phyloP scores from a whole-genome alignment of 768 basidiomycete species.

The Russula olivacea region DNA sequence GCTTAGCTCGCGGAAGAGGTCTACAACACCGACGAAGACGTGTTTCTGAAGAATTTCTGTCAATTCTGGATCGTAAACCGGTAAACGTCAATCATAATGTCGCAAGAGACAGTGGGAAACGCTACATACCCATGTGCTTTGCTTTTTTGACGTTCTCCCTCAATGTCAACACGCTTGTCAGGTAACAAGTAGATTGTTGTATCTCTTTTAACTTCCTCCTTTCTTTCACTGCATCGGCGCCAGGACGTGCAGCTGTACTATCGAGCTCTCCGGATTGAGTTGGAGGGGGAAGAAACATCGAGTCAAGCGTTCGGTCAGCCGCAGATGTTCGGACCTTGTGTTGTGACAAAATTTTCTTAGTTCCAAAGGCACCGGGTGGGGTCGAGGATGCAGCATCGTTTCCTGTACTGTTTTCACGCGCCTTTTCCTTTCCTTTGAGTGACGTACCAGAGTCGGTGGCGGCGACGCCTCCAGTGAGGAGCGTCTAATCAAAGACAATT shows the following conservation, averaged over 20 bases:
- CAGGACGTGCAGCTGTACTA: neutral
- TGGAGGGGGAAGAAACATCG: constrained; percentile 77
- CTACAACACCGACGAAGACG: constrained; percentile 89
- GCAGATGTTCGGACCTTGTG: constrained; percentile 90
- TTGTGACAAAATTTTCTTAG: constrained; percentile 61
- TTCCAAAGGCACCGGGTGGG: constrained; percentile 19
- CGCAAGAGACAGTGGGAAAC: neutral
- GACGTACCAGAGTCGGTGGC: neutral
- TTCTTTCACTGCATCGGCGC: constrained; percentile 14
- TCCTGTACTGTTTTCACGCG: constrained; percentile 5
- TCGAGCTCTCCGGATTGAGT: constrained; percentile 32
- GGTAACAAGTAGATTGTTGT: constrained; percentile 63
- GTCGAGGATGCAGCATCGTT: constrained; percentile 9
- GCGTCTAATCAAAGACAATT: constrained; percentile 39
- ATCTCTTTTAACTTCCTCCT: constrained; percentile 19
- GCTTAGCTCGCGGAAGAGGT: constrained; percentile 64
- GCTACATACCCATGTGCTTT: constrained; percentile 58
- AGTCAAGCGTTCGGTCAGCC: constrained; percentile 86
- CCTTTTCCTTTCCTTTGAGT: constrained; percentile 21
- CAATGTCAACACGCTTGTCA: constrained; percentile 69
- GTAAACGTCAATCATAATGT: neutral
- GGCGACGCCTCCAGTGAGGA: constrained; percentile 47
- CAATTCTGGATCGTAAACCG: constrained; percentile 59
- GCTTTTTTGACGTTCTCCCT: constrained; percentile 52
- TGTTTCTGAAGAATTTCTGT: constrained; percentile 81